Conservation (phyloP, 805 yeast species). For the Starmerella stigmatis region DNA sequence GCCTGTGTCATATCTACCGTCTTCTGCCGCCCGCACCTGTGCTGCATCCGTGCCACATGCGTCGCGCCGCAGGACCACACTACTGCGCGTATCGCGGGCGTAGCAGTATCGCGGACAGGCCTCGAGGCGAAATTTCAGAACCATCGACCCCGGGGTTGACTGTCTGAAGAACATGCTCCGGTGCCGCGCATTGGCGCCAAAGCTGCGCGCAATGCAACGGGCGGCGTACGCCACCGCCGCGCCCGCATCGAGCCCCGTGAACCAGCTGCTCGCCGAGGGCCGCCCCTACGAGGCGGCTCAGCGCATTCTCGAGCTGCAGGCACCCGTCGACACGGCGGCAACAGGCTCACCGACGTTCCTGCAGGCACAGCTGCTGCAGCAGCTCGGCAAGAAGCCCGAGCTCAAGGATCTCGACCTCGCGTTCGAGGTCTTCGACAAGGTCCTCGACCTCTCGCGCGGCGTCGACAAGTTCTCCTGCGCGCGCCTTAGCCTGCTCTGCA, state of each 20-base stretch:
- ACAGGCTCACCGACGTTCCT: background rate
- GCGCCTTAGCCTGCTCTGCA: slow-evolving; percentile 22
- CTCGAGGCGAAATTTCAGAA: background rate
- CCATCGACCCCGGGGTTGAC: background rate
- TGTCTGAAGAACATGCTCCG: background rate
- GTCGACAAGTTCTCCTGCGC: slow-evolving; percentile 20
- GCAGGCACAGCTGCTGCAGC: slow-evolving; percentile 11
- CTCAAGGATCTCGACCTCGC: slow-evolving; percentile 13
- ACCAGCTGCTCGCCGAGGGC: slow-evolving; percentile 4
- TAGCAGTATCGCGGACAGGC: background rate
- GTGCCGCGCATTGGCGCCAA: background rate
- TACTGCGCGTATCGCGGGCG: background rate
- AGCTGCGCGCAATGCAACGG: background rate
- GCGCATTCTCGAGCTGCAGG: slow-evolving; percentile 8
- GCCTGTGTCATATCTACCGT: no score
- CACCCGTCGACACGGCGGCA: background rate
- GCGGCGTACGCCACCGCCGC: background rate
- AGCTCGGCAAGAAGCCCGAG: slow-evolving; percentile 4
- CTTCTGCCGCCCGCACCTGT: no score
- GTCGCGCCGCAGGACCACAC: no score
- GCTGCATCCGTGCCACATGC: no score
- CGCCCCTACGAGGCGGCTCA: slow-evolving; percentile 1
- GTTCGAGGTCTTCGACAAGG: slow-evolving; percentile 14
- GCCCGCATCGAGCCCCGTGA: background rate
- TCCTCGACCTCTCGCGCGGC: slow-evolving; percentile 1